phyloP scores from a whole-genome alignment of 2,329 filamentous ascomycete genomes.

The Aspergillus fumigatiaffinis region DNA sequence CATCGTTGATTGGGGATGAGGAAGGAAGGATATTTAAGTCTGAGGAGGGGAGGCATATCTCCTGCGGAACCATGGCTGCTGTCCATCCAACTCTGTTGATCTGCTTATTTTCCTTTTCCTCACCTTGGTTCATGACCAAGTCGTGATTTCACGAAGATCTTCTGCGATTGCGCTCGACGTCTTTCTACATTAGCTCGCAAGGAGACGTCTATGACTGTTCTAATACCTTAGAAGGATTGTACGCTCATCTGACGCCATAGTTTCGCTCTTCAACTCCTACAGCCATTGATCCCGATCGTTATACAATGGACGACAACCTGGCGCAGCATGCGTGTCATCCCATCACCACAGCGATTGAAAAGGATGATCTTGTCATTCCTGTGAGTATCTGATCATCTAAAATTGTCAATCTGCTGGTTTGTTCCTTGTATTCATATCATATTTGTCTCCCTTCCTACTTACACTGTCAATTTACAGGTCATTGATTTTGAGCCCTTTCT shows the following conservation, averaged over 20 bases:
- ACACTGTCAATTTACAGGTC: slow-evolving; percentile 48
- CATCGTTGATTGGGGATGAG: background rate
- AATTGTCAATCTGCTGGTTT: background rate
- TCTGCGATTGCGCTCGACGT: background rate
- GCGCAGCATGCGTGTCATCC: slow-evolving; percentile 18
- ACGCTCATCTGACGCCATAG: background rate
- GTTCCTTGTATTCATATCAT: background rate
- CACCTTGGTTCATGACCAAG: background rate
- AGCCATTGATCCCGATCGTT: background rate
- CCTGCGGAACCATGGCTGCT: background rate
- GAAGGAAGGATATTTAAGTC: background rate
- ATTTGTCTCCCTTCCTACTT: background rate
- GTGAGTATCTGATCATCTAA: slow-evolving; percentile 20
- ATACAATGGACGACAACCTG: slow-evolving; percentile 14
- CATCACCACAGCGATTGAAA: slow-evolving; percentile 34
- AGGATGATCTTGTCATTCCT: slow-evolving; percentile 44
- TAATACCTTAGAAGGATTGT: background rate
- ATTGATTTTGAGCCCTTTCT: slow-evolving; percentile 77
- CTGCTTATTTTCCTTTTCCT: background rate
- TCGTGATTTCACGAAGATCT: background rate
- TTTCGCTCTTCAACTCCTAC: background rate
- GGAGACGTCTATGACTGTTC: background rate
- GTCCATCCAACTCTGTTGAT: background rate
- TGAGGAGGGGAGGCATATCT: background rate
- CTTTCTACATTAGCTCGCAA: background rate